Conservation (phyloP, 345 rosid genomes). For the Viola odorata region DNA sequence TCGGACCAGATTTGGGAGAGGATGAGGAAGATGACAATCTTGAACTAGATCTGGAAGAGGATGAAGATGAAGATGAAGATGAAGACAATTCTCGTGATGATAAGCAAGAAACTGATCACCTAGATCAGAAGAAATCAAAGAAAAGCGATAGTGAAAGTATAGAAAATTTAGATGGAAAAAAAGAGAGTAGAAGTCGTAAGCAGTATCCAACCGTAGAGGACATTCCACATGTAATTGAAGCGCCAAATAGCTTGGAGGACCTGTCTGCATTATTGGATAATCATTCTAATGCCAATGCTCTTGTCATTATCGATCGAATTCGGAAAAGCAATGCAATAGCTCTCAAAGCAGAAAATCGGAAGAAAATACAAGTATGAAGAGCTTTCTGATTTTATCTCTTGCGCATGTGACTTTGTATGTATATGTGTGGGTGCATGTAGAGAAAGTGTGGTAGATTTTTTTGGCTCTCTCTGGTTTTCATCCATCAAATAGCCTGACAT, state of each 20-base stretch:
- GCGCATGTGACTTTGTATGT: not conserved
- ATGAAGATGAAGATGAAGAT: not conserved
- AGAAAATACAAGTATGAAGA: conserved; percentile 74
- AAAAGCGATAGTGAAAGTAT: conserved; percentile 18
- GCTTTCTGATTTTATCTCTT: conserved; percentile 7
- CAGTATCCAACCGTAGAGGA: conserved; percentile 30
- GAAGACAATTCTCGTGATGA: conserved; percentile 4
- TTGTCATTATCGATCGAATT: conserved; percentile 55
- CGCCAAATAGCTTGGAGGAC: conserved; percentile 72
- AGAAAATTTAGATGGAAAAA: conserved; percentile 20
- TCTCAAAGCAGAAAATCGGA: conserved; percentile 85
- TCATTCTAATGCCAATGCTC: conserved; percentile 46
- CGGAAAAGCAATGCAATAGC: conserved; percentile 58
- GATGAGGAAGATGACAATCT: conserved; percentile 37
- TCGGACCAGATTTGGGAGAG: conserved; percentile 51
- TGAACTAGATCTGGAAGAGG: not conserved
- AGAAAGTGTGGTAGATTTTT: too few species aligned
- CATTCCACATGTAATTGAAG: conserved; percentile 70
- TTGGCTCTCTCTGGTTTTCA: too few species aligned
- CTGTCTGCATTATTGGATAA: conserved; percentile 47
- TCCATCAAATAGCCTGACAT: too few species aligned
- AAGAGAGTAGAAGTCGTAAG: conserved; percentile 18
- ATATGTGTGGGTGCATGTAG: not conserved
- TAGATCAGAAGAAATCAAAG: conserved; percentile 31
- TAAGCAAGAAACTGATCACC: conserved; percentile 25